Evolutionary conservation across 441 rosid genomes (phyloP).

Genomic region (Adansonia grandidieri): DNA sequence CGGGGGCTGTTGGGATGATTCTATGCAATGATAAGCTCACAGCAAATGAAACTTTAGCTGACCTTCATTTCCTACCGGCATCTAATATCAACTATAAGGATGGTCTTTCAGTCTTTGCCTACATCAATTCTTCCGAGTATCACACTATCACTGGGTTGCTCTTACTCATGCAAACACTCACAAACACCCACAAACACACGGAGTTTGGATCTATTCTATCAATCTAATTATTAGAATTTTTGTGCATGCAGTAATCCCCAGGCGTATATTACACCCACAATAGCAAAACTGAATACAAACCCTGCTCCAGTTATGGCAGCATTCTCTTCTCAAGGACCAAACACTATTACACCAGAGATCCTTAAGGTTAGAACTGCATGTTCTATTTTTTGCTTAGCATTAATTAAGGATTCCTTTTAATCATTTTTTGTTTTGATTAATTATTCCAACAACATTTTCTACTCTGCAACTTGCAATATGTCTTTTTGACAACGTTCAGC

Average conservation of each 20-base stretch:
- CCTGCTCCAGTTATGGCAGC: conserved; percentile 64
- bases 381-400: neutral
- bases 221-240: neutral
- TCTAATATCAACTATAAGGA: conserved; percentile 47
- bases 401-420: too few species aligned
- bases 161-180: neutral
- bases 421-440: neutral
- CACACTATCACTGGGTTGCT: neutral
- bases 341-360: conserved; percentile 49
- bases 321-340: conserved; percentile 68
- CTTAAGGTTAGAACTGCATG: conserved; percentile 44
- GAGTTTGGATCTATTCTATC: neutral
- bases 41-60: conserved; percentile 11
- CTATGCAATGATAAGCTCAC: conserved; percentile 40
- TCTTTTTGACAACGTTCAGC: conserved; percentile 33
- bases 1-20: conserved; percentile 68
- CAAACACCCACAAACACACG: neutral
- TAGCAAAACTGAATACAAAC: conserved; percentile 14
- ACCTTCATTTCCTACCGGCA: conserved; percentile 63
- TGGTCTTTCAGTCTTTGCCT: conserved; percentile 40
- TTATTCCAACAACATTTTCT: neutral
- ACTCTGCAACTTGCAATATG: neutral
- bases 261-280: conserved; percentile 43
- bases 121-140: conserved; percentile 46
- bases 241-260: conserved; percentile 42